Conservation (phyloP, 768 basidiomycete species). For the Roridomyces roridus region DNA sequence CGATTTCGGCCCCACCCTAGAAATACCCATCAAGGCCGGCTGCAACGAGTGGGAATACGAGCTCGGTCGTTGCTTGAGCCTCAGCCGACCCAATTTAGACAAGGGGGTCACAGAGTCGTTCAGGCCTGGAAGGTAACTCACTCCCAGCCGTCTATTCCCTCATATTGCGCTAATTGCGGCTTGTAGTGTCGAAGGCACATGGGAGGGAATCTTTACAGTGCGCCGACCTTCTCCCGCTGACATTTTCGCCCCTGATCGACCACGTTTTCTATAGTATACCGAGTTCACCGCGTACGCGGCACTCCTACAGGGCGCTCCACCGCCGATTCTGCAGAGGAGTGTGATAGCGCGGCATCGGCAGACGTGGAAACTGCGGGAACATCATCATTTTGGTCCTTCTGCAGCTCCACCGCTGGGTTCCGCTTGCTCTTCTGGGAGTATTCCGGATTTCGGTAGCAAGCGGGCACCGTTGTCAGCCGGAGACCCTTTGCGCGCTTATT, state of each 20-base stretch:
- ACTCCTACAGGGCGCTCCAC: constrained; percentile 72
- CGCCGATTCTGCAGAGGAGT: constrained; percentile 71
- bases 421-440: too few relatives aligned
- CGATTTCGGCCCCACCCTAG: constrained; percentile 39
- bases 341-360: constrained; percentile 85
- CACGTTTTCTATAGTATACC: constrained; percentile 57
- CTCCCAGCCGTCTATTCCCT: background rate
- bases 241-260: background rate
- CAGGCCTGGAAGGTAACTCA: constrained; percentile 58
- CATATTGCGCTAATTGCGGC: constrained; percentile 3
- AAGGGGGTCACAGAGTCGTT: constrained; percentile 53
- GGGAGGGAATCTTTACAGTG: constrained; percentile 84
- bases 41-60: constrained; percentile 73
- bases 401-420: too few relatives aligned
- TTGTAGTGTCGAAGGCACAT: constrained; percentile 70
- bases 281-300: constrained; percentile 87
- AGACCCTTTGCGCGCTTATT: constrained; percentile 65
- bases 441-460: too few relatives aligned
- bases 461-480: constrained; percentile 54
- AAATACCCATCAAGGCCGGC: constrained; percentile 33
- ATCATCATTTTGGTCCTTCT: constrained; percentile 43
- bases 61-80: constrained; percentile 63
- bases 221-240: constrained; percentile 28
- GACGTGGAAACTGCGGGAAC: constrained; percentile 87
- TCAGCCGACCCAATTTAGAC: constrained; percentile 37